Base-by-base conservation (phyloP, 129 eudicot species). In the Silybum marianum region DNA sequence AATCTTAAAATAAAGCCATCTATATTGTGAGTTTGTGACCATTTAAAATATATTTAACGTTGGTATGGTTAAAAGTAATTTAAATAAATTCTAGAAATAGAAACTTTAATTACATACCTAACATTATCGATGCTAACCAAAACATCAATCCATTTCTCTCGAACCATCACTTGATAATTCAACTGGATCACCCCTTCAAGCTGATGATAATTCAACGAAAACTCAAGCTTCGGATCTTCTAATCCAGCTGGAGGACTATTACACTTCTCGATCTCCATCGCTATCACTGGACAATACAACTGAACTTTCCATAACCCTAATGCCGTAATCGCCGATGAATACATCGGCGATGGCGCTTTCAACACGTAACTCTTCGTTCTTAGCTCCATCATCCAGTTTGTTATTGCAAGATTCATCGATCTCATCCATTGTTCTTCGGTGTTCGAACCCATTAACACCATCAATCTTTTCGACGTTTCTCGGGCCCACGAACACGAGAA, bases 151-250 rank as follows among this genome's bases (percentile, higher is more conserved):
- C 94, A 95, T 38, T 81, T 90, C 25, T 95, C 96, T 5, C 80
- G 80, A 80, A 95, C 73, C 1, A 13, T 76, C 22, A 95, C 94
- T 36, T 81, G 88, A 26, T 88, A 73, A 85, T 92, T 89, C 51
- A 95, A 71, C 68, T 95, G 98, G 19, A 95, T 88, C 72, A 95
- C 98, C 0, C 98, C 97, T 82, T 95, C 98, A 54, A 92, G 81
- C 40, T 95, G 98, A 40, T 95, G 96, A 79, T 87, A 86, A 67
- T 90, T 89, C 39, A 95, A 81, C 24, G 98, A 95, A 60, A 95
- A 90, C 60, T 68, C 72, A 71, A 95, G 79, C 44, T 78, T 89
- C 2, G 89, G 89, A 74, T 95, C 98, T 1, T 90, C 88, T 63
- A 62, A 83, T 3, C 86, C 78, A 39, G 81, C n/a, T n/a, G n/a